Conservation (phyloP, 1,139 yeast species). For the Diutina scorzettiae region DNA sequence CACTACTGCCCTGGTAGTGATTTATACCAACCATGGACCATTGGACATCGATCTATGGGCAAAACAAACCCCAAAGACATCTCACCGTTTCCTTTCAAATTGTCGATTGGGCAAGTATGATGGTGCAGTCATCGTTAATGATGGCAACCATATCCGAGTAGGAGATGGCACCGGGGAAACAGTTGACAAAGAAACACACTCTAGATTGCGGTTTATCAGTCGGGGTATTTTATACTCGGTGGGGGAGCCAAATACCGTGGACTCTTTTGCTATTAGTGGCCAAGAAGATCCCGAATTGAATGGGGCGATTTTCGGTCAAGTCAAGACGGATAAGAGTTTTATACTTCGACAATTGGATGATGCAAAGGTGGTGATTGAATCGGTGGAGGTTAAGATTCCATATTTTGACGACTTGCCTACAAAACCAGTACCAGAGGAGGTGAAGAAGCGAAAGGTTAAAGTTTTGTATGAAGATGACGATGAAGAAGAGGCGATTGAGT, state of each 20-base stretch:
- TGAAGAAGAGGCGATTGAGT: not conserved
- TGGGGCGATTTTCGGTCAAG: not conserved
- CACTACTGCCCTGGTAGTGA: not conserved
- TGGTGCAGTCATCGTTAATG: not conserved
- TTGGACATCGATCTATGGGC: not conserved
- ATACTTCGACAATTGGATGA: not conserved
- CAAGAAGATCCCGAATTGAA: not conserved
- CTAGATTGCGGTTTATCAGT: not conserved
- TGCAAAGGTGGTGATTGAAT: not conserved
- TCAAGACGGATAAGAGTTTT: not conserved
- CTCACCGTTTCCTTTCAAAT: not conserved
- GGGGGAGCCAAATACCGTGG: not conserved
- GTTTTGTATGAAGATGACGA: constrained; percentile 1
- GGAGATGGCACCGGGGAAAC: not conserved
- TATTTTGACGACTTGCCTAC: not conserved
- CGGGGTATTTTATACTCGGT: not conserved
- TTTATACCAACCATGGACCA: not conserved
- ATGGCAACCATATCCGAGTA: not conserved
- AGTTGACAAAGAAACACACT: not conserved
- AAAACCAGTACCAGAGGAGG: not conserved
- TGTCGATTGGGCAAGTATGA: not conserved
- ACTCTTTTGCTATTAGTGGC: too few relatives aligned
- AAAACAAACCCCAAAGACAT: not conserved
- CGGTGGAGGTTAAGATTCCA: not conserved
- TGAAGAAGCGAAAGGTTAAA: not conserved